Conservation (phyloP, 2,329 filamentous ascomycete genomes). For the Verticillium longisporum region DNA sequence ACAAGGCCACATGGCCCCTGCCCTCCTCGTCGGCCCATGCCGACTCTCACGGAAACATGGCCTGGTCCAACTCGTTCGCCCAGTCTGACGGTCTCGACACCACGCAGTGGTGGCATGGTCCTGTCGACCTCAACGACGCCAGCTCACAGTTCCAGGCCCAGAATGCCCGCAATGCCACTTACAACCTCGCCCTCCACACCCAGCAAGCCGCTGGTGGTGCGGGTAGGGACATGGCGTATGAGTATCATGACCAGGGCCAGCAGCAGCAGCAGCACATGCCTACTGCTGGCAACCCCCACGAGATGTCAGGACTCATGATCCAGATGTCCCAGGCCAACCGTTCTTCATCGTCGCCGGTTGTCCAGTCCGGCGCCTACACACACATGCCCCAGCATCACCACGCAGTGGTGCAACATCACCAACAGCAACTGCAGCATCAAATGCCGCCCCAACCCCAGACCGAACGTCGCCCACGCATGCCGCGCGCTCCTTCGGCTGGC, state of each 20-base stretch:
- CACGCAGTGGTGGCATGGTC: constrained; percentile 23
- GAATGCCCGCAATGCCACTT: constrained; percentile 23
- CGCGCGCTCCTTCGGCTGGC: constrained; percentile 47
- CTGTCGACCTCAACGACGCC: constrained; percentile 19
- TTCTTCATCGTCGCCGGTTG: constrained; percentile 25
- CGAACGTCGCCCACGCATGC: constrained; percentile 36
- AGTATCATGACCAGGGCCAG: constrained; percentile 19
- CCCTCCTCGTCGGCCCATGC: constrained; percentile 9
- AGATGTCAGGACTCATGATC: constrained; percentile 39
- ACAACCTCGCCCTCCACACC: constrained; percentile 32
- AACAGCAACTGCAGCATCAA: constrained; percentile 12
- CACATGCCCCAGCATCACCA: constrained; percentile 20
- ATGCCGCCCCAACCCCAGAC: constrained; percentile 12
- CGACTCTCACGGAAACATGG: constrained; percentile 5
- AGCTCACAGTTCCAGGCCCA: constrained; percentile 22
- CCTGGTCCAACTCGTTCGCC: constrained; percentile 10
- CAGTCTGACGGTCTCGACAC: constrained; percentile 9
- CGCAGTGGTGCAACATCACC: constrained; percentile 7
- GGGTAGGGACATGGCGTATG: constrained; percentile 28
- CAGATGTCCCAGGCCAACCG: constrained; percentile 40
- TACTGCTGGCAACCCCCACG: constrained; percentile 21
- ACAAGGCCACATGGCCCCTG: constrained; percentile 18
- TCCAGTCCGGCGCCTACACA: constrained; percentile 25
- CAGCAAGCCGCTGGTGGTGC: constrained; percentile 20
- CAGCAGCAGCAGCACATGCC: constrained; percentile 8